Evolutionary conservation across 352 stramenopile species (phyloP), one percentile per base, ranked within the genome.

Genomic region (Phytopythium helicoides): DNA sequence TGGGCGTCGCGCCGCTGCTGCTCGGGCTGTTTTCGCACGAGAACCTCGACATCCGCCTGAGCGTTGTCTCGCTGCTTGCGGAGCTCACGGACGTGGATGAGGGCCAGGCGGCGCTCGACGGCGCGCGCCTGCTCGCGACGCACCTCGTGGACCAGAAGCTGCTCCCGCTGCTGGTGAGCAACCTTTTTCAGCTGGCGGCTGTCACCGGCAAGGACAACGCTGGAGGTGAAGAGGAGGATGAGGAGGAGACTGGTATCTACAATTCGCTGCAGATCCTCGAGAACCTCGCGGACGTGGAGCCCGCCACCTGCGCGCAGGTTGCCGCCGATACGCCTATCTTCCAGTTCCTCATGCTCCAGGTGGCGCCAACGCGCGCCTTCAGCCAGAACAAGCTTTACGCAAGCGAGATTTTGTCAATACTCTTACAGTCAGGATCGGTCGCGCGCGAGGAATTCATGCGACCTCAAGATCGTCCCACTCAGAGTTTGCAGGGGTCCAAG

Each of bases 361-460:
- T 91, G 6, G 57, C 54, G 9, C 45, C 62, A 6, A 69, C 52
- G 18, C 66, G 57, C 25, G 37, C 18, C 16, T 84, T 87, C 47
- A 76, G 62, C 47, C 58, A 81, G 44, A 96, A 92, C 59, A 94
- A 94, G 62, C 66, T 96, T 14, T 94, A 94, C 45, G 68, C 73
- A 22, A 86, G 76, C 19, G 88, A 97, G 54, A 76, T 97, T 26
- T 52, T 97, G 46, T 89, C 80, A 19, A 96, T 96, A 37, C 45
- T 97, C 26, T 52, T 92, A 23, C 84, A 96, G 54, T 79, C 78
- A 3, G 76, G 84, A 3, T 15, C 61, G 3, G n/a, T 39, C 2
- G 52, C 73, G 19, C 71, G 68, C 6, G 68, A 84, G 37, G 67
- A 64, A 33, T 75, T 80, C 18, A 51, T 95, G 14, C 49, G 54